Base-by-base conservation (phyloP, 2,329 filamentous ascomycete species). In the Colletotrichum viniferum region DNA sequence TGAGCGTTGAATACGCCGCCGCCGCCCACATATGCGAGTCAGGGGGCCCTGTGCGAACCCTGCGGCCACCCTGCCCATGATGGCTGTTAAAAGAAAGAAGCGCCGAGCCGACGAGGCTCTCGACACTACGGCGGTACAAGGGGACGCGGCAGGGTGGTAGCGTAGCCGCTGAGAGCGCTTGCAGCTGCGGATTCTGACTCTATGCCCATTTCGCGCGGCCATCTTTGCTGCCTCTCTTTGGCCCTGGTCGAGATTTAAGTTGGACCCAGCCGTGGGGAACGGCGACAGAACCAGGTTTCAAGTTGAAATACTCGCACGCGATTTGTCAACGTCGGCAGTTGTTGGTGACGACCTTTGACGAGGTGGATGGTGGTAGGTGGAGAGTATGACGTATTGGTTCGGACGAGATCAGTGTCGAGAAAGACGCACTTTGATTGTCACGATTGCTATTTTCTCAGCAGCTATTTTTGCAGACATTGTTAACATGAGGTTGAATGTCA, bases 311-410 rank as follows among this genome's bases (percentile, higher is more conserved):
- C 73, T 65, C 43, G 73, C 58, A 69, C 63, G 34, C 73, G 63
- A 76, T 76, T 76, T 76, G 69, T 76, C 73, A 76, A 76, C 18
- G 43, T 69, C 69, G 69, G 63, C 63, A 68, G 73, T 64, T 75
- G 69, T 75, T 75, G 73, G 69, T 75, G 64, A 64, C 69, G 34
- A 38, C 32, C 36, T 69, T 52, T 16, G 69, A 62, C 36, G 61
- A 18, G 14, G 26, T 58, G 55, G 26, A 30, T 13, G 10, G 34
- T 10, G 7, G 61, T 63, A 28, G 28, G 63, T 76, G 73, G 73
- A 61, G 69, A 36, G 16, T 24, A 76, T 76, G 73, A 76, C 73
- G 73, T 76, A 63, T 64, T 36, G 56, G 56, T 60, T 63, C 36
- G 43, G 55, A 55, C 32, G 30, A 38, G 13, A 28, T 58, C 36